phyloP scores from a whole-genome alignment of 2,329 filamentous ascomycete species.

The Claviceps sp. region DNA sequence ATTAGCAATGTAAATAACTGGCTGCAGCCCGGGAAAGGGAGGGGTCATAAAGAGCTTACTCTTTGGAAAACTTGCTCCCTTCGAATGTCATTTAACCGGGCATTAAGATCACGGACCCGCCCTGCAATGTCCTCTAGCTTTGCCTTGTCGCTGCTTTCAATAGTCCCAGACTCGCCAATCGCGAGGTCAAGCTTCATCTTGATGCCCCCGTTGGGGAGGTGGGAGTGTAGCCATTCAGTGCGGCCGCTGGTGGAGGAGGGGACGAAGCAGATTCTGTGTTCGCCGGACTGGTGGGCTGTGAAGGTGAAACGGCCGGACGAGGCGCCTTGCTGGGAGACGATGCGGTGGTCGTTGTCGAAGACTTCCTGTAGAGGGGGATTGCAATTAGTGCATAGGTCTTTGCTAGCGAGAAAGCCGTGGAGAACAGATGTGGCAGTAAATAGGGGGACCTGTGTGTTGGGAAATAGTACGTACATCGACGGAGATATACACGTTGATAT shows the following conservation, averaged over 20 bases:
- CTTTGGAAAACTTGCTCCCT: slow-evolving; percentile 94
- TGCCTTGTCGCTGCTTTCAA: slow-evolving; percentile 84
- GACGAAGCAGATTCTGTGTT: slow-evolving; percentile 91
- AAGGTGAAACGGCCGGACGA: slow-evolving; percentile 83
- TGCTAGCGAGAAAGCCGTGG: too few species aligned
- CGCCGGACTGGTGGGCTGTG: slow-evolving; percentile 83
- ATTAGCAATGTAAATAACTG: background rate
- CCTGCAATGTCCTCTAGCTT: slow-evolving; percentile 84
- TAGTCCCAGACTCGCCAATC: slow-evolving; percentile 86
- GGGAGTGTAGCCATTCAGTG: slow-evolving; percentile 57
- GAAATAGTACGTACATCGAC: slow-evolving; percentile 51
- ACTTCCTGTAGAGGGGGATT: slow-evolving; percentile 44
- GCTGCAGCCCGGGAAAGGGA: too few species aligned
- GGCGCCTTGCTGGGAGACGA: slow-evolving; percentile 73
- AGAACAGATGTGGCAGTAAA: too few species aligned
- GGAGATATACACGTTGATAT: slow-evolving; percentile 74
- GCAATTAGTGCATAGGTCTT: background rate
- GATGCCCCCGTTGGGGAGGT: slow-evolving; percentile 58
- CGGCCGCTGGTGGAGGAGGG: slow-evolving; percentile 60
- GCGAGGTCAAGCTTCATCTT: slow-evolving; percentile 79
- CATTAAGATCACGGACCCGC: slow-evolving; percentile 81
- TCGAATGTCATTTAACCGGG: slow-evolving; percentile 72
- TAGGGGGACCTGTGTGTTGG: background rate
- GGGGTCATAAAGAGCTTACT: slow-evolving; percentile 32
- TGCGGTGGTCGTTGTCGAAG: slow-evolving; percentile 95